phyloP scores from a whole-genome alignment of 2,329 filamentous ascomycete species.

The Capronia americana region DNA sequence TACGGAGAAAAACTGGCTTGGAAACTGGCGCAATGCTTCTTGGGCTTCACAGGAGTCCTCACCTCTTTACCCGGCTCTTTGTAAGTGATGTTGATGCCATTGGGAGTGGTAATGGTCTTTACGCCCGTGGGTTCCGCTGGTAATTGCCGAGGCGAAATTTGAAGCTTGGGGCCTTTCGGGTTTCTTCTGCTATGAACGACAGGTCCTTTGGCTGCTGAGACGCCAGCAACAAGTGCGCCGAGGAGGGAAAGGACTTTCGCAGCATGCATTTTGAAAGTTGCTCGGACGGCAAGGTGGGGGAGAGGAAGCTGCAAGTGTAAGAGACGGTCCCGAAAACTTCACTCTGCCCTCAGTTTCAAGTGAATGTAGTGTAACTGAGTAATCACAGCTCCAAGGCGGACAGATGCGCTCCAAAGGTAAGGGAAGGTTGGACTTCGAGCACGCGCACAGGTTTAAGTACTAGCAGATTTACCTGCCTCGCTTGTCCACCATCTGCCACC shows the following conservation, averaged over 20 bases:
- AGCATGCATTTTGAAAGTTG: conserved; percentile 20
- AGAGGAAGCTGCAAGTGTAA: background rate
- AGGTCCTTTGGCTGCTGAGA: conserved; percentile 30
- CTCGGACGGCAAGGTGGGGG: background rate
- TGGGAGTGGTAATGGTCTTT: conserved; percentile 48
- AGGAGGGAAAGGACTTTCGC: conserved; percentile 11
- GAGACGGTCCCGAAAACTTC: background rate
- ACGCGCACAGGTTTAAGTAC: conserved; percentile 22
- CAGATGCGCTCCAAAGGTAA: conserved; percentile 3
- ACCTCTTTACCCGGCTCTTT: conserved; percentile 60
- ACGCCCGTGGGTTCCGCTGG: conserved; percentile 48
- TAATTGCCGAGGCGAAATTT: conserved; percentile 44
- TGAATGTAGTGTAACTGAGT: conserved; percentile 4
- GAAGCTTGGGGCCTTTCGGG: conserved; percentile 24
- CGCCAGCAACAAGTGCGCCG: conserved; percentile 23
- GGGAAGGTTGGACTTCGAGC: background rate
- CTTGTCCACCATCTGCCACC: conserved; percentile 5
- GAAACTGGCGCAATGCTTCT: background rate
- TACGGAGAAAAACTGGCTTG: background rate
- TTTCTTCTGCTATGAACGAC: conserved; percentile 31
- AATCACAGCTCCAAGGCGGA: conserved; percentile 7
- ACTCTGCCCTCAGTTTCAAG: background rate
- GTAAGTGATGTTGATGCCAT: conserved; percentile 62
- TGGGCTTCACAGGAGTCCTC: background rate
- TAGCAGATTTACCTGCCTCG: conserved; percentile 5